Evolutionary conservation across 768 basidiomycete genomes (phyloP).

Genomic region (Russula dissimulans): DNA sequence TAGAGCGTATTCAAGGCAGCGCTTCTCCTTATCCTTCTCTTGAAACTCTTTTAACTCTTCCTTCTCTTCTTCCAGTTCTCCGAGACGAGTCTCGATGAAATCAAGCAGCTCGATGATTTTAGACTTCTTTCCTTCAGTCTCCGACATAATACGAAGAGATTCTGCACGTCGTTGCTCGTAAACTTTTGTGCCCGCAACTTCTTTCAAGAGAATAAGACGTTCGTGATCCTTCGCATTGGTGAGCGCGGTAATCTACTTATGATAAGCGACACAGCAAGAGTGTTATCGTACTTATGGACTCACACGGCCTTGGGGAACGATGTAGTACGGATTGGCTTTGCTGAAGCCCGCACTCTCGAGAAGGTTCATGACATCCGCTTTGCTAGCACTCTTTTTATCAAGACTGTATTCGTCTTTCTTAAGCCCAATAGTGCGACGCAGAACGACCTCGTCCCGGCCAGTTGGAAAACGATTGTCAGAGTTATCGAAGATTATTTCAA

Average conservation of each 20-base stretch:
- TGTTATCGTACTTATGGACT: slow-evolving; percentile 25
- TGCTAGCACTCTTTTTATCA: slow-evolving; percentile 90
- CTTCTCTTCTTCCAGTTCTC: slow-evolving; percentile 95
- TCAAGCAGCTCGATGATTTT: slow-evolving; percentile 88
- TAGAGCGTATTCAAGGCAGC: slow-evolving; percentile 91
- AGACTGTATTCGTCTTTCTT: slow-evolving; percentile 99
- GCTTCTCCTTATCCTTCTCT: slow-evolving; percentile 87
- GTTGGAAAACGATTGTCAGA: slow-evolving; percentile 91
- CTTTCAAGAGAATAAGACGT: slow-evolving; percentile 87
- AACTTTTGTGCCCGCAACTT: slow-evolving; percentile 96
- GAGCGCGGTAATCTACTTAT: slow-evolving; percentile 77
- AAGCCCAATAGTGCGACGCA: slow-evolving; percentile 89
- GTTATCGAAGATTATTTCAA: slow-evolving; percentile 96
- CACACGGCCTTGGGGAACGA: slow-evolving; percentile 95
- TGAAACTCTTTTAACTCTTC: slow-evolving; percentile 96
- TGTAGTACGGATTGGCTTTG: slow-evolving; percentile 98
- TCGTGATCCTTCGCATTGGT: slow-evolving; percentile 97
- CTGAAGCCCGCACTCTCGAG: slow-evolving; percentile 96
- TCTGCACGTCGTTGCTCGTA: slow-evolving; percentile 93
- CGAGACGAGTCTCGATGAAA: slow-evolving; percentile 82
- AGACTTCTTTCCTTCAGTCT: slow-evolving; percentile 84
- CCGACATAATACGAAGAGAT: slow-evolving; percentile 92
- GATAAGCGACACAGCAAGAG: neutral
- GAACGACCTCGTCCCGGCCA: slow-evolving; percentile 73
- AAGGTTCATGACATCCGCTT: slow-evolving; percentile 96